Conservation (phyloP, 768 basidiomycete genomes). For the Mycena galericulata region DNA sequence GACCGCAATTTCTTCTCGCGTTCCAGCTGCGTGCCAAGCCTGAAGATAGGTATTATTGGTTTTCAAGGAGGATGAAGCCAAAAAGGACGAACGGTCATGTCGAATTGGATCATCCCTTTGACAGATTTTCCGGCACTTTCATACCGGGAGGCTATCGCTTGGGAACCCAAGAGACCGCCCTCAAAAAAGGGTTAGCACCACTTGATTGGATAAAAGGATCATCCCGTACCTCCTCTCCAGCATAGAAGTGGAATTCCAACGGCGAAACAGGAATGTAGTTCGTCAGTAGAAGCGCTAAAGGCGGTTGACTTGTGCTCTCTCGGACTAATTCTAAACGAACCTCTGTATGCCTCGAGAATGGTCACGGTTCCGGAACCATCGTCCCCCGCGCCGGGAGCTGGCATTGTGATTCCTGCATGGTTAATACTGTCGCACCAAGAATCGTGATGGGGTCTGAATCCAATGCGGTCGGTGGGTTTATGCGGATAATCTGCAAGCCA, state of each 20-base stretch:
- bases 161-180: slow-evolving; percentile 50
- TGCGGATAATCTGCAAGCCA: slow-evolving; percentile 21
- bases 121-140: slow-evolving; percentile 49
- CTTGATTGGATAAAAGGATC: no score
- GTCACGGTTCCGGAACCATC: slow-evolving; percentile 49
- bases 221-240: slow-evolving; percentile 38
- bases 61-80: not conserved
- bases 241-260: slow-evolving; percentile 50
- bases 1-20: slow-evolving; percentile 32
- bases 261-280: slow-evolving; percentile 42
- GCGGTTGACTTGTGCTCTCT: not conserved
- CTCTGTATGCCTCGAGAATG: slow-evolving; percentile 46
- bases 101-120: slow-evolving; percentile 54
- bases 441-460: slow-evolving; percentile 32
- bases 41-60: not conserved
- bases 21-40: slow-evolving; percentile 23
- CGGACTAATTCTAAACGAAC: not conserved
- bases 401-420: slow-evolving; percentile 31
- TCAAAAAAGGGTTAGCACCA: slow-evolving; percentile 5
- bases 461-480: not conserved
- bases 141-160: slow-evolving; percentile 55
- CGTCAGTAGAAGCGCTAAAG: slow-evolving; percentile 24
- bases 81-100: slow-evolving; percentile 30
- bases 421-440: slow-evolving; percentile 44
- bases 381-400: slow-evolving; percentile 53